phyloP scores from a whole-genome alignment of 768 basidiomycete species.

The Suillus ampliporus region DNA sequence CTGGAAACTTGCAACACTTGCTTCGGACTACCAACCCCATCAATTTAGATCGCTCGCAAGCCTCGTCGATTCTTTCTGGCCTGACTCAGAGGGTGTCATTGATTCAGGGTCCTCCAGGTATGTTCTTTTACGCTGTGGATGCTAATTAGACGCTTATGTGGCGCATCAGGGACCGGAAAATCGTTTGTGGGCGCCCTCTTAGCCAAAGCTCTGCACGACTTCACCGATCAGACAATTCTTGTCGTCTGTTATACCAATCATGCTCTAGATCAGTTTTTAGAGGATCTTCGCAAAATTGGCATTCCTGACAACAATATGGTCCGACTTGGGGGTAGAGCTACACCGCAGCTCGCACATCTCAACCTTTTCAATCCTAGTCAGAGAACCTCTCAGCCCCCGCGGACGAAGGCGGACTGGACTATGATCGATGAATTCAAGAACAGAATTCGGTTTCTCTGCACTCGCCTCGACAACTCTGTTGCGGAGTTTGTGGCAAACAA shows the following conservation, averaged over 20 bases:
- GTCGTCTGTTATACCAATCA: slow-evolving; percentile 73
- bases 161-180: slow-evolving; percentile 61
- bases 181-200: slow-evolving; percentile 67
- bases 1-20: slow-evolving; percentile 42
- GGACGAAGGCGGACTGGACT: slow-evolving; percentile 38
- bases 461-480: slow-evolving; percentile 34
- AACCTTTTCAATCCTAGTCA: slow-evolving; percentile 43
- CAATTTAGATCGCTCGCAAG: slow-evolving; percentile 53
- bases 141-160: not conserved
- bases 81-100: slow-evolving; percentile 58
- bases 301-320: slow-evolving; percentile 54
- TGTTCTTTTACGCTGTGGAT: slow-evolving; percentile 16
- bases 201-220: slow-evolving; percentile 58
- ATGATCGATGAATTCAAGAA: slow-evolving; percentile 45
- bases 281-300: slow-evolving; percentile 59
- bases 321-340: slow-evolving; percentile 58
- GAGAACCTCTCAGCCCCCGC: slow-evolving; percentile 22
- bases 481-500: slow-evolving; percentile 24
- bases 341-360: slow-evolving; percentile 47
- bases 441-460: not conserved
- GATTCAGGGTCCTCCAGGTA: slow-evolving; percentile 72
- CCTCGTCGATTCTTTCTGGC: slow-evolving; percentile 47
- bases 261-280: slow-evolving; percentile 66
- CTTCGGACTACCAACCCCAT: slow-evolving; percentile 44
- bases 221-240: slow-evolving; percentile 50